phyloP scores from a whole-genome alignment of 345 rosid species.

The Mercurialis annua region DNA sequence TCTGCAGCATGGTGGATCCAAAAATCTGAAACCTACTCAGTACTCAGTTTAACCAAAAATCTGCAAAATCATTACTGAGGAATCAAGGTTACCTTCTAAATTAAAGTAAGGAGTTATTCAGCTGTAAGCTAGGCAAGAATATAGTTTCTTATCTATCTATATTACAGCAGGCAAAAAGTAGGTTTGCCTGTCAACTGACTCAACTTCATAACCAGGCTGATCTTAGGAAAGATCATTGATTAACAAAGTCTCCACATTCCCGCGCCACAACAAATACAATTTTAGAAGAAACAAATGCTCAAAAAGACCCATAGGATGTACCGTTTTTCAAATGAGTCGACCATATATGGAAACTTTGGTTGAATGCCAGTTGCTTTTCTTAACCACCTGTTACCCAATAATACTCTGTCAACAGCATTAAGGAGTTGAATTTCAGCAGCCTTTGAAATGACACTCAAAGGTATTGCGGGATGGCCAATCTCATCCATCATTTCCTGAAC shows the following conservation, averaged over 20 bases:
- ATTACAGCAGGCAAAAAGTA: not conserved
- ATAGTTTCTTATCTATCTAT: not conserved
- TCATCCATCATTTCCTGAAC: slow-evolving; percentile 95
- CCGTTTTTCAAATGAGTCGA: slow-evolving; percentile 95
- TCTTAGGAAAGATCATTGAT: not conserved
- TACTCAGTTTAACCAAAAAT: not conserved
- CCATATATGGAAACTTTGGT: slow-evolving; percentile 82
- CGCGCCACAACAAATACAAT: not conserved
- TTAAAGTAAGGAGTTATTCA: not conserved
- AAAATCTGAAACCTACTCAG: not conserved
- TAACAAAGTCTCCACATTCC: not conserved
- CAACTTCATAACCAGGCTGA: not conserved
- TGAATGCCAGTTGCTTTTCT: slow-evolving; percentile 93
- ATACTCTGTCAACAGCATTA: slow-evolving; percentile 72
- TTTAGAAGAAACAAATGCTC: not conserved
- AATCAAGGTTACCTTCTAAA: not conserved
- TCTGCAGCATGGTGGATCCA: too few relatives aligned
- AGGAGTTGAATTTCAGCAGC: slow-evolving; percentile 91
- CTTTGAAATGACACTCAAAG: slow-evolving; percentile 83
- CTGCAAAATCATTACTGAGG: too few relatives aligned
- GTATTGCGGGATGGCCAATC: slow-evolving; percentile 77
- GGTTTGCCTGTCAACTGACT: not conserved
- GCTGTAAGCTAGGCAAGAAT: not conserved
- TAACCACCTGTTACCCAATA: slow-evolving; percentile 88
- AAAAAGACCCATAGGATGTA: slow-evolving; percentile 22